Evolutionary conservation across 164 flowering plant genomes (phyloP).

Genomic region (Aristolochia contorta): DNA sequence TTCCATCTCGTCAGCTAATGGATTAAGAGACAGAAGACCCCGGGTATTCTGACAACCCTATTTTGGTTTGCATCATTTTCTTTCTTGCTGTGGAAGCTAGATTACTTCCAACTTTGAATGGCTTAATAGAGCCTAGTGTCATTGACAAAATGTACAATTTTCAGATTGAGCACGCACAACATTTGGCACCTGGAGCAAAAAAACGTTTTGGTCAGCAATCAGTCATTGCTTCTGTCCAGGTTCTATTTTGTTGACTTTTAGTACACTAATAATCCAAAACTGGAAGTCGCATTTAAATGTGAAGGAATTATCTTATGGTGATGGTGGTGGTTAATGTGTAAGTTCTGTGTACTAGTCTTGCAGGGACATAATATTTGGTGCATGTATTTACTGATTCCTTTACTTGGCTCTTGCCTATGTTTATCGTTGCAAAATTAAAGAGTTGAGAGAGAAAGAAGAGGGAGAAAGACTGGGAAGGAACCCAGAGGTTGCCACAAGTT

Average conservation of each 20-base stretch:
- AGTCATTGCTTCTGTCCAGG: constrained; percentile 92
- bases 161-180: constrained; percentile 98
- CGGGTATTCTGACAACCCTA: constrained; percentile 37
- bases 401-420: too few relatives aligned
- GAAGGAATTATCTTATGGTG: too few relatives aligned
- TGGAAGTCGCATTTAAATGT: neutral
- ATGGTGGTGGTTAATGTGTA: too few relatives aligned
- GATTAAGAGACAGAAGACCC: constrained; percentile 65
- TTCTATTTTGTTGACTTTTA: constrained; percentile 6
- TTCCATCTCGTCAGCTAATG: constrained; percentile 46
- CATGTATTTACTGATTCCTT: too few relatives aligned
- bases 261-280: neutral
- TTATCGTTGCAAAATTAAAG: too few relatives aligned
- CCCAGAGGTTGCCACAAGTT: too few relatives aligned
- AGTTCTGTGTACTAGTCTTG: too few relatives aligned
- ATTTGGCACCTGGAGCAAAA: constrained; percentile 60
- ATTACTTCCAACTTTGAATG: neutral
- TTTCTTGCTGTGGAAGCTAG: neutral
- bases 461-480: too few relatives aligned
- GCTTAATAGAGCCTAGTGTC: neutral
- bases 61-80: neutral
- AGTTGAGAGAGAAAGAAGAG: too few relatives aligned
- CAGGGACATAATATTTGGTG: too few relatives aligned
- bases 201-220: constrained; percentile 61
- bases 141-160: constrained; percentile 6